Base-by-base conservation (phyloP, 2,329 filamentous ascomycete species). In the Pseudocercospora fuligena region DNA sequence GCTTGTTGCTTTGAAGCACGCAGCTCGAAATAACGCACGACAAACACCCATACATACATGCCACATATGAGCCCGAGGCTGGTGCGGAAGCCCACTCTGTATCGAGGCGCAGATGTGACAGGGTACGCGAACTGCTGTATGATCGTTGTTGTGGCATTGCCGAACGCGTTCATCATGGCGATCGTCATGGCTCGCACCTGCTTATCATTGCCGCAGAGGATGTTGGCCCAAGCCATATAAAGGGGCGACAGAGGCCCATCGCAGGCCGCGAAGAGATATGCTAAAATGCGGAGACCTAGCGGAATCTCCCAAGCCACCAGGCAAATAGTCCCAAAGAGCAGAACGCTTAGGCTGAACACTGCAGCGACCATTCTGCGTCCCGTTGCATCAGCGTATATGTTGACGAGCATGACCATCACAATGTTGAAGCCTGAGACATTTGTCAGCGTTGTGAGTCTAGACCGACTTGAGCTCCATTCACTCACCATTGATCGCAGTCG, bases 191-290 rank as follows among this genome's bases (percentile, higher is more conserved):
- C 77, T 19, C 78, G 71, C 8, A 80, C 73, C 61, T 80, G 78
- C 47, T 72, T 69, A 67, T 80, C 78, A 5, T 74, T 74, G 0
- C 73, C 65, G 40, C 76, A 78, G 19, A 78, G 63, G 54, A 77
- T 75, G 65, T 79, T 79, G n/a, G 77, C 77, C 77, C 78, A 79
- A 3, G 74, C 65, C 64, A 76, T 75, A 66, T 76, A 79, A 11
- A 80, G 73, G 1, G 78, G 78, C 6, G 74, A 77, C 2, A 80
- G 73, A 0, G 78, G 78, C 0, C 79, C 79, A 64, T 80, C 77
- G 14, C 71, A 71, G 16, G 76, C 77, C 8, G 78, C 78, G 58
- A 79, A 76, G 57, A 79, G 73, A 70, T 79, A 80, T 2, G 78
- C 70, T 29, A 77, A 70, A 40, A 80, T 72, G 47, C 71, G 74